phyloP scores from a whole-genome alignment of 768 basidiomycete genomes.

The Epithele typhae region DNA sequence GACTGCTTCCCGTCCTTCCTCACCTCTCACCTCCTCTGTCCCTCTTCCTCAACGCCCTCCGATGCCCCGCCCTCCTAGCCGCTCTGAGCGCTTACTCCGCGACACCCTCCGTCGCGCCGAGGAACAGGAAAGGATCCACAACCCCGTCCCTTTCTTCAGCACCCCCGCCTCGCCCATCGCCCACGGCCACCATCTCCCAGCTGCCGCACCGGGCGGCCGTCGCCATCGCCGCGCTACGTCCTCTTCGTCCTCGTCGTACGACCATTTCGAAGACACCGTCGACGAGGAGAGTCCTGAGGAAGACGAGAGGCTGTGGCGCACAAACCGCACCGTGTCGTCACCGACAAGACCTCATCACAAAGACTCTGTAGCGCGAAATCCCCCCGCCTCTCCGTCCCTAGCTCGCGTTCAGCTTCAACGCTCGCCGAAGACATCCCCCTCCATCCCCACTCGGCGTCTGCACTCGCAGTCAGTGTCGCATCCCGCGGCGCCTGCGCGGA shows the following conservation, averaged over 20 bases:
- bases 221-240: constrained; percentile 26
- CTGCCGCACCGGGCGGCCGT: constrained; percentile 17
- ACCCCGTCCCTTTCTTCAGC: constrained; percentile 19
- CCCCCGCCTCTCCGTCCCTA: constrained; percentile 20
- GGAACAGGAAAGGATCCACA: constrained; percentile 32
- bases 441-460: constrained; percentile 11
- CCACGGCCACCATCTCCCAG: constrained; percentile 5
- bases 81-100: constrained; percentile 52
- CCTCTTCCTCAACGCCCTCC: constrained; percentile 21
- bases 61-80: constrained; percentile 39
- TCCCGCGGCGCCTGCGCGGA: constrained; percentile 8
- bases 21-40: constrained; percentile 23
- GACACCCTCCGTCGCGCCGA: constrained; percentile 51
- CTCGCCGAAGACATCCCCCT: constrained; percentile 19
- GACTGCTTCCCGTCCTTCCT: constrained; percentile 20
- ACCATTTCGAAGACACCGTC: constrained; percentile 16
- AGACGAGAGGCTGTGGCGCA: constrained; percentile 20
- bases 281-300: constrained; percentile 18
- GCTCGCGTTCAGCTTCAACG: constrained; percentile 22
- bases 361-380: constrained; percentile 12
- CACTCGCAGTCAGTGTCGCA: constrained; percentile 16
- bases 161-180: constrained; percentile 5
- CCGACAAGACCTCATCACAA: constrained; percentile 14
- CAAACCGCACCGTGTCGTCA: constrained; percentile 9
- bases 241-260: constrained; percentile 22